Percentiles rank a stretch among this genome's conserved stretches.
Evolutionary conservation across 306 rosid species (phyloP).

Genomic region (Rosa rugosa): DNA sequence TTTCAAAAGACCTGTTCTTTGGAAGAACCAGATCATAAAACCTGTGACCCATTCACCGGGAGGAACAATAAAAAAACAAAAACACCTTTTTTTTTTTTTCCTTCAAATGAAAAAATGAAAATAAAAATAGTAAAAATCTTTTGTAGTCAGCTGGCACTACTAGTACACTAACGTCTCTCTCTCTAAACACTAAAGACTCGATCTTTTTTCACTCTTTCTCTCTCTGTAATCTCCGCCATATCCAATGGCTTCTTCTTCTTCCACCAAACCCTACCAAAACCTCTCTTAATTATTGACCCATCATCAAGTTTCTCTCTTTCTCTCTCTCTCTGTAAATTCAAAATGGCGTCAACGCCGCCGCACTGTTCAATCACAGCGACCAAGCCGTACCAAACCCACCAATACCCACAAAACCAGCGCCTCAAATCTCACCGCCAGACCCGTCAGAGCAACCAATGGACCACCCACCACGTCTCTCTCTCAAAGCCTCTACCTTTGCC

Average conservation of each 20-base stretch:
- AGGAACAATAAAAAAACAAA: background rate
- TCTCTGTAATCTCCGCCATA: slow-evolving; percentile 13
- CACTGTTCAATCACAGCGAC: slow-evolving; percentile 55
- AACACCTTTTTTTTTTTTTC: background rate
- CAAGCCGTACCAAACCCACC: slow-evolving; percentile 48
- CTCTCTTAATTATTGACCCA: background rate
- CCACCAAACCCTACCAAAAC: slow-evolving; percentile 22
- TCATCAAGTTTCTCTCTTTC: too few relatives aligned
- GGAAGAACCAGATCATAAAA: too few relatives aligned
- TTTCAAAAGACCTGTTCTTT: background rate
- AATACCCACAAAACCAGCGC: slow-evolving; percentile 41
- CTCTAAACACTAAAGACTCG: background rate
- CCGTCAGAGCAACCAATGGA: slow-evolving; percentile 42
- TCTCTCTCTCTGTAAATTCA: background rate
- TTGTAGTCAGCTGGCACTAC: background rate
- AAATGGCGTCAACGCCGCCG: slow-evolving; percentile 72
- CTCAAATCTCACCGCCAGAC: slow-evolving; percentile 41
- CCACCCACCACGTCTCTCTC: slow-evolving; percentile 45
- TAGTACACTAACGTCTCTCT: background rate
- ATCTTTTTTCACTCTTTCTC: slow-evolving; percentile 6
- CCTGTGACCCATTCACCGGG: background rate
- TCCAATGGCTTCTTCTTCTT: slow-evolving; percentile 14
- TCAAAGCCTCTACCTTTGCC: slow-evolving; percentile 34
- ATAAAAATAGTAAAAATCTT: background rate
- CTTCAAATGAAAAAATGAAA: background rate